Base-by-base conservation (phyloP, 2,329 filamentous ascomycete species). In the Metarhizium humberi region DNA sequence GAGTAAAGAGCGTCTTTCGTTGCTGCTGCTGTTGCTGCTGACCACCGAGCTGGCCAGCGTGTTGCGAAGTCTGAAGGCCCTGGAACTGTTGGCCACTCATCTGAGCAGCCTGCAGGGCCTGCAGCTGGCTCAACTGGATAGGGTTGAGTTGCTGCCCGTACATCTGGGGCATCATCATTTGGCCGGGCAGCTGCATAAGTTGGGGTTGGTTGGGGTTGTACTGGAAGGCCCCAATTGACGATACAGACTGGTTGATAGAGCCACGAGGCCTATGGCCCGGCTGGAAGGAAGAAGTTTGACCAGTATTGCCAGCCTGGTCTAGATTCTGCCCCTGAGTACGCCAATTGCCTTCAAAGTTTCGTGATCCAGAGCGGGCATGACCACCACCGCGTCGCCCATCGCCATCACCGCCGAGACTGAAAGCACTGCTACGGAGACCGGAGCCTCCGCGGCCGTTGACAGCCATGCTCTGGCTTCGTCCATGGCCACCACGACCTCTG, bases 341-440 rank as follows among this genome's bases (percentile, higher is more conserved):
- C 94, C 94, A 99, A 73, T 99, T 99, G 65, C 92, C 86, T 63
- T 99, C 94, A 67, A 97, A 97, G 73, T 97, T 99, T 60, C 94
- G 85, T 29, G 94, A 99, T 11, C 83, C 83, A 36, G 86, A 87
- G 59, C 94, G 84, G 60, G 82, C 86, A 69, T 99, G 94, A 55
- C 90, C 87, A 46, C 87, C 88, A 63, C 87, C 85, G 63, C 90
- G 88, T 58, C 84, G 79, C 67, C 91, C 88, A 62, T 94, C 90
- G 58, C 61, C 67, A 48, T 67, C 69, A 42, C 72, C 72, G 46
- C 69, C 69, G 70, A 91, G 89, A 60, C 68, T 71, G 55, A 69
- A 64, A 40, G 71, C 63, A 51, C 82, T 84, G 25, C 86, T 85
- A 57, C 87, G 85, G 61, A 87, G 85, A 56, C 79, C 77, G 62